Conservation (phyloP, 148 eudicot genomes). For the Tetragonia tetragonoides region DNA sequence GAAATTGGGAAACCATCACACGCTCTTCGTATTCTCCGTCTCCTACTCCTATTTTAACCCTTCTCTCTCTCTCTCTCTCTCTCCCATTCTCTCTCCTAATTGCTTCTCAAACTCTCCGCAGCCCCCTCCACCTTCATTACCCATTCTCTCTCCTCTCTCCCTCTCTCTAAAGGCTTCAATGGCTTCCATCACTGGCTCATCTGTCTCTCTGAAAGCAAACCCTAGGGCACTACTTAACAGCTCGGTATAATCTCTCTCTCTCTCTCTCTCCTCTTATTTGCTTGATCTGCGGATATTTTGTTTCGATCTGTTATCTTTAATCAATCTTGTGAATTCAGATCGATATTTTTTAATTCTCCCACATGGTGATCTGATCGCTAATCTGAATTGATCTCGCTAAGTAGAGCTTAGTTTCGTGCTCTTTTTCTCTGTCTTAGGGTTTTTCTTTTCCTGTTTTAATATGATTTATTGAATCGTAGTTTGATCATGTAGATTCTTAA, state of each 20-base stretch:
- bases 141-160: constrained; percentile 6
- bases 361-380: neutral
- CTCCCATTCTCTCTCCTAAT: neutral
- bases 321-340: neutral
- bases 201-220: constrained; percentile 24
- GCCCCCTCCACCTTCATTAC: neutral
- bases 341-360: neutral
- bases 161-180: constrained; percentile 20
- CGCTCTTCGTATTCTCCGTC: constrained; percentile 44
- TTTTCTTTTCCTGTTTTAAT: neutral
- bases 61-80: neutral
- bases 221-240: constrained; percentile 11
- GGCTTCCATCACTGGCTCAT: constrained; percentile 40
- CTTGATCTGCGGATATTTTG: neutral
- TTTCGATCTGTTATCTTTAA: neutral
- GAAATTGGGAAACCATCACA: constrained; percentile 1
- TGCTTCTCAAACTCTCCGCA: constrained; percentile 3
- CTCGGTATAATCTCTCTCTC: constrained; percentile 26
- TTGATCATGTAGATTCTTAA: neutral
- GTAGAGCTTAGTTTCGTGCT: neutral
- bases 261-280: neutral
- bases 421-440: neutral
- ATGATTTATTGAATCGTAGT: neutral
- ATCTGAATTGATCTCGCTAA: neutral
- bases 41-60: constrained; percentile 30